Evolutionary conservation across 2,329 filamentous ascomycete genomes (phyloP).

Genomic region (Hypomyces perniciosus): DNA sequence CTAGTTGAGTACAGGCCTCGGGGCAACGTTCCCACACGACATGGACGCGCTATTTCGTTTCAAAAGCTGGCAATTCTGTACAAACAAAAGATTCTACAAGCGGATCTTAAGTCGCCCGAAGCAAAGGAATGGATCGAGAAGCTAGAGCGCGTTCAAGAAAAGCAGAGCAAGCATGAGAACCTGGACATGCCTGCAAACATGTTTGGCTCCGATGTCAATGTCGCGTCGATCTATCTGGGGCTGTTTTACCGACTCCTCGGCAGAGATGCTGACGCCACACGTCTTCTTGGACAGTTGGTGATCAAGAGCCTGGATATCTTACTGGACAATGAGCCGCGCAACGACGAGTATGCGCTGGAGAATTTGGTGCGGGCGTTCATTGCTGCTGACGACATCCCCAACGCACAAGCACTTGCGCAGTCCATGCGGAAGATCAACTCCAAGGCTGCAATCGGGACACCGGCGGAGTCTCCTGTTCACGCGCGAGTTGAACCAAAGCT

Average conservation of each 20-base stretch:
- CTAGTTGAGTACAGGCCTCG: slow-evolving; percentile 33
- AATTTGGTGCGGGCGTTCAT: slow-evolving; percentile 35
- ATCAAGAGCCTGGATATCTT: slow-evolving; percentile 33
- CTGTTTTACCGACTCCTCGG: slow-evolving; percentile 31
- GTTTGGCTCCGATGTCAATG: slow-evolving; percentile 37
- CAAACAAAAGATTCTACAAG: slow-evolving; percentile 27
- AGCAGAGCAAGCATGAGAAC: slow-evolving; percentile 33
- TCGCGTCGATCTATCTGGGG: slow-evolving; percentile 35
- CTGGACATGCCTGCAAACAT: slow-evolving; percentile 35
- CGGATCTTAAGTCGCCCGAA: slow-evolving; percentile 21
- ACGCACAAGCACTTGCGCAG: slow-evolving; percentile 32
- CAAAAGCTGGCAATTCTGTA: slow-evolving; percentile 34
- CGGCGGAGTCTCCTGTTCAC: slow-evolving; percentile 24
- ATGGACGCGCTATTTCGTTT: slow-evolving; percentile 35
- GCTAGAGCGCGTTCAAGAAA: slow-evolving; percentile 30
- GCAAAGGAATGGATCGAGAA: slow-evolving; percentile 28
- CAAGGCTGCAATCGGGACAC: slow-evolving; percentile 21
- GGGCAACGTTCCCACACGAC: slow-evolving; percentile 33
- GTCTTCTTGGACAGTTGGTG: slow-evolving; percentile 28
- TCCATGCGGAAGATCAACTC: slow-evolving; percentile 34
- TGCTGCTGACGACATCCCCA: slow-evolving; percentile 30
- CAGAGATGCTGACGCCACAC: slow-evolving; percentile 21
- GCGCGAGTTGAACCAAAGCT: slow-evolving; percentile 30
- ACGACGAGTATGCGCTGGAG: slow-evolving; percentile 37
- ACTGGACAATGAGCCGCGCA: slow-evolving; percentile 35